Evolutionary conservation across 225 moss, liverwort and hornwort species (phyloP).

Genomic region (Bryoerythrophyllum caledonicum): DNA sequence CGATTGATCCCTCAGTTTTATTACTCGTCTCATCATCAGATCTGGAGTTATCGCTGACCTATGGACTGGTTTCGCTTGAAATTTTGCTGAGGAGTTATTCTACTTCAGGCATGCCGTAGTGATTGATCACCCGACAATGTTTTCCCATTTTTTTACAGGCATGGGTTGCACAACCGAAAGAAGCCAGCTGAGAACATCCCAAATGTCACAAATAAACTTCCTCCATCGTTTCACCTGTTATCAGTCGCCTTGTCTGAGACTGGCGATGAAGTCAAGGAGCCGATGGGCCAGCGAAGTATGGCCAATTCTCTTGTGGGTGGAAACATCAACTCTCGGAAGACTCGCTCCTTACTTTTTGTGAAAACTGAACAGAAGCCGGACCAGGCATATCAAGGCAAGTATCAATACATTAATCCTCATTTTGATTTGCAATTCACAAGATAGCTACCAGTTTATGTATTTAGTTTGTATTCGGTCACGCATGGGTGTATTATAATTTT

Average conservation of each 20-base stretch:
- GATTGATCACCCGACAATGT: slow-evolving; percentile 13
- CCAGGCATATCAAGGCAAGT: slow-evolving; percentile 54
- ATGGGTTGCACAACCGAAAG: slow-evolving; percentile 63
- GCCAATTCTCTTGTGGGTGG: slow-evolving; percentile 96
- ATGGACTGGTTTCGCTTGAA: slow-evolving; percentile 12
- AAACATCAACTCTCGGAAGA: slow-evolving; percentile 95
- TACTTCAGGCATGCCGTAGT: slow-evolving; percentile 1
- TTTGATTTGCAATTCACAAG: slow-evolving; percentile 19
- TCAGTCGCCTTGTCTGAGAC: slow-evolving; percentile 76
- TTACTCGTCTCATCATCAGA: slow-evolving; percentile 3
- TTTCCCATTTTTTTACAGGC: slow-evolving; percentile 47
- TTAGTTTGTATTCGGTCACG: neutral
- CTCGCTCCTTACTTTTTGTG: slow-evolving; percentile 71
- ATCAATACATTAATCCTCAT: slow-evolving; percentile 9
- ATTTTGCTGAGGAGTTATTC: neutral
- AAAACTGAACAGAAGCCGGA: slow-evolving; percentile 62
- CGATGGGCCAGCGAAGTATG: slow-evolving; percentile 87
- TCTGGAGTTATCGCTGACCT: slow-evolving; percentile 12
- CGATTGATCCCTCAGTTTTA: neutral
- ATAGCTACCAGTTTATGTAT: slow-evolving; percentile 6
- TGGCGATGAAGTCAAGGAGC: slow-evolving; percentile 71
- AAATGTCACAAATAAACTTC: slow-evolving; percentile 47
- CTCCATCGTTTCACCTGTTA: slow-evolving; percentile 77
- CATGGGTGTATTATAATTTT: neutral
- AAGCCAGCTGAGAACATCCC: slow-evolving; percentile 50